phyloP scores from a whole-genome alignment of 306 rosid species.

The Cucurbita moschata region DNA sequence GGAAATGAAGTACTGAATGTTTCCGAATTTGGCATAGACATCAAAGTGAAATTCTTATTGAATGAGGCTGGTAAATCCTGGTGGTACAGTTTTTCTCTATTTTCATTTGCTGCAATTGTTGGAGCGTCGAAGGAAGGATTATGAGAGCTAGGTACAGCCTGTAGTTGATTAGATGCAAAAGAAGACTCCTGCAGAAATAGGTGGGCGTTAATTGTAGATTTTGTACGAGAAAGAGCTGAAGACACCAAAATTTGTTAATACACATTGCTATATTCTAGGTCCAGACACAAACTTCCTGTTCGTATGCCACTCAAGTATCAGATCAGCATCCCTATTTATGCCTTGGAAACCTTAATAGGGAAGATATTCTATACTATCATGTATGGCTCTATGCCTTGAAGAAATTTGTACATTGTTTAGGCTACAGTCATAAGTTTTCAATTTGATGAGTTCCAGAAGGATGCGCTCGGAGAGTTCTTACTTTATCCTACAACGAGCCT shows the following conservation, averaged over 20 bases:
- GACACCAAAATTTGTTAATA: slow-evolving; percentile 19
- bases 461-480: neutral
- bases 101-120: slow-evolving; percentile 19
- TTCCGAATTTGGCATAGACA: slow-evolving; percentile 13
- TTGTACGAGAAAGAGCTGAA: slow-evolving; percentile 24
- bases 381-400: neutral
- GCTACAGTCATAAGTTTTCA: neutral
- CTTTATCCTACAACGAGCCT: neutral
- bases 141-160: slow-evolving; percentile 29
- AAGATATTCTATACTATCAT: slow-evolving; percentile 1
- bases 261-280: slow-evolving; percentile 16
- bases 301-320: slow-evolving; percentile 24
- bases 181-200: slow-evolving; percentile 41
- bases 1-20: slow-evolving; percentile 23
- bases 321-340: slow-evolving; percentile 14
- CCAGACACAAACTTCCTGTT: slow-evolving; percentile 11
- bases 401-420: neutral
- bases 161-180: slow-evolving; percentile 31
- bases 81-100: slow-evolving; percentile 18
- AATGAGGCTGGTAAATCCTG: slow-evolving; percentile 18
- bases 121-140: slow-evolving; percentile 30
- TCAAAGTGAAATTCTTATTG: slow-evolving; percentile 19
- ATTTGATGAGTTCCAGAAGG: neutral
- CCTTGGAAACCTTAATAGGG: slow-evolving; percentile 24
- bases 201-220: slow-evolving; percentile 19